Evolutionary conservation across 768 basidiomycete genomes (phyloP).

Genomic region (Mycena amicta): DNA sequence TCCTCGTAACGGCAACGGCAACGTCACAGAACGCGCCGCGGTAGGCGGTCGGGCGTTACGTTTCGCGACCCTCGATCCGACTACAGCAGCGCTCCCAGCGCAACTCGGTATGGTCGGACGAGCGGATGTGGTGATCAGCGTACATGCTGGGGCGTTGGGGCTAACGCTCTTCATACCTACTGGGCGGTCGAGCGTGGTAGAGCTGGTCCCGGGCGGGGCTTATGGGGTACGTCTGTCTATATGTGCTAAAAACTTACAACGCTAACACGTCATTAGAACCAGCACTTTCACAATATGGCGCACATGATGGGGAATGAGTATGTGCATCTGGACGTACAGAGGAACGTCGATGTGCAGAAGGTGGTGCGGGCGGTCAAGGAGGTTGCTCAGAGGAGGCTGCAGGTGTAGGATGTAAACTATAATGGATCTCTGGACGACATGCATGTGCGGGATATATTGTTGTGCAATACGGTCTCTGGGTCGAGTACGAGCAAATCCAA

Average conservation of each 20-base stretch:
- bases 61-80: slow-evolving; percentile 22
- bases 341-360: slow-evolving; percentile 13
- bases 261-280: slow-evolving; percentile 17
- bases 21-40: background rate
- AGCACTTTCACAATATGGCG: slow-evolving; percentile 25
- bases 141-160: slow-evolving; percentile 23
- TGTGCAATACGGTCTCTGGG: no score
- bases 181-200: slow-evolving; percentile 20
- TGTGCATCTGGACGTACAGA: slow-evolving; percentile 7
- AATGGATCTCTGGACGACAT: no score
- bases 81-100: slow-evolving; percentile 17
- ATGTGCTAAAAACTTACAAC: no score
- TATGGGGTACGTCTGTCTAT: slow-evolving; percentile 9
- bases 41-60: slow-evolving; percentile 14
- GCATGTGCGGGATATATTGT: no score
- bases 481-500: no score
- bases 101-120: slow-evolving; percentile 20
- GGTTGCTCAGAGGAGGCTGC: slow-evolving; percentile 8
- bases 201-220: slow-evolving; percentile 12
- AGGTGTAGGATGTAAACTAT: background rate
- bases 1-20: no score
- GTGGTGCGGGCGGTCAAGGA: slow-evolving; percentile 12
- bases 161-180: slow-evolving; percentile 22
- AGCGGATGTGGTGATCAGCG: slow-evolving; percentile 22
- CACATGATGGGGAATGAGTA: slow-evolving; percentile 23